phyloP scores from a whole-genome alignment of 768 basidiomycete genomes.

The Lactarius deliciosus region DNA sequence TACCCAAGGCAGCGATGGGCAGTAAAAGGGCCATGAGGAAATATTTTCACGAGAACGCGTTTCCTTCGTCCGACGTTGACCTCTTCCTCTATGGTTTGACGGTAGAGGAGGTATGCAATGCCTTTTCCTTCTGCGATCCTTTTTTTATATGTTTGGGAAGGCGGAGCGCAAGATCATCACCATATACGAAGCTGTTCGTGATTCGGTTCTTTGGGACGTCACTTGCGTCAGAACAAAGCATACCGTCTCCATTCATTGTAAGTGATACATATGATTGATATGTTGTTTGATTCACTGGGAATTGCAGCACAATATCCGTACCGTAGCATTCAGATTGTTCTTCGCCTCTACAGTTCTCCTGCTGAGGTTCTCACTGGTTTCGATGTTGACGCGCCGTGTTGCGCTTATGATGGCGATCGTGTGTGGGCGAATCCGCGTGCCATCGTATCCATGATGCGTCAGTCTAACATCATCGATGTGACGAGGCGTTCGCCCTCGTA shows the following conservation, averaged over 20 bases:
- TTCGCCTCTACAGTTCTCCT: slow-evolving; percentile 62
- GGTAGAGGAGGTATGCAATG: slow-evolving; percentile 45
- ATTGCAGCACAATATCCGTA: slow-evolving; percentile 60
- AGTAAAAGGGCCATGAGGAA: slow-evolving; percentile 59
- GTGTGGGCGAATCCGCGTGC: slow-evolving; percentile 62
- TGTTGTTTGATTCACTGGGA: not conserved
- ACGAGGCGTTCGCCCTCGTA: slow-evolving; percentile 65
- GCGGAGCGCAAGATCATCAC: slow-evolving; percentile 58
- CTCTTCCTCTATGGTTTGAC: slow-evolving; percentile 62
- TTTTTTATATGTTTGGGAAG: slow-evolving; percentile 31
- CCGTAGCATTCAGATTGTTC: slow-evolving; percentile 62
- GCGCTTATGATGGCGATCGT: slow-evolving; percentile 52
- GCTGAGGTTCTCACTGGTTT: slow-evolving; percentile 68
- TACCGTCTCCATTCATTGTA: slow-evolving; percentile 62
- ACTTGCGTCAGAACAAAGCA: slow-evolving; percentile 67
- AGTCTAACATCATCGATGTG: slow-evolving; percentile 61
- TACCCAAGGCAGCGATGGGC: slow-evolving; percentile 47
- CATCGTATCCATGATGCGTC: slow-evolving; percentile 63
- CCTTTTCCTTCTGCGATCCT: not conserved
- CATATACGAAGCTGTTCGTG: slow-evolving; percentile 63
- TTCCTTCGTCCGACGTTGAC: slow-evolving; percentile 63
- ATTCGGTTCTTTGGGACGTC: slow-evolving; percentile 67
- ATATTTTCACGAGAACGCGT: slow-evolving; percentile 53
- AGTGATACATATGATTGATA: slow-evolving; percentile 24
- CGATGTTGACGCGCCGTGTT: slow-evolving; percentile 65